phyloP scores from a whole-genome alignment of 371 early-diverging fungal species.

The Sporodiniella umbellata region DNA sequence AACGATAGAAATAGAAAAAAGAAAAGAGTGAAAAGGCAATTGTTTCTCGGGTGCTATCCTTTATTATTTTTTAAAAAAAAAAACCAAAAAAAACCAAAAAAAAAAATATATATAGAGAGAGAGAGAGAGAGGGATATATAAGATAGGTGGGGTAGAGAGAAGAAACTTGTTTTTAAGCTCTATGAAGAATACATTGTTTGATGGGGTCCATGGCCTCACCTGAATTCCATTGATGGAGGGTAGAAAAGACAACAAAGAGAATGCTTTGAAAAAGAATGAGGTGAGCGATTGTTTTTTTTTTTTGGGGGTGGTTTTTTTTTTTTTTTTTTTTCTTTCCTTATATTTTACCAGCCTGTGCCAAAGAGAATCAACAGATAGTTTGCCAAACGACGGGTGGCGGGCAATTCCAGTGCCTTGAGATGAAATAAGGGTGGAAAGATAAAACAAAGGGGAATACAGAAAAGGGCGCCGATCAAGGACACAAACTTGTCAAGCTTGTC shows the following conservation, averaged over 20 bases:
- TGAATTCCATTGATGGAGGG: conserved; percentile 42
- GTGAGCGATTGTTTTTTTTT: neutral
- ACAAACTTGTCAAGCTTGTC: conserved; percentile 83
- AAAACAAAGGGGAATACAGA: conserved; percentile 69
- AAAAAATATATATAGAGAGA: neutral
- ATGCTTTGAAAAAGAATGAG: conserved; percentile 24
- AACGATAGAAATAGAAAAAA: neutral
- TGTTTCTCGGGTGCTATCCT: neutral
- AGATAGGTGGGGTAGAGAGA: neutral
- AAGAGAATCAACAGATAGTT: conserved; percentile 63
- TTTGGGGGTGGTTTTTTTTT: neutral
- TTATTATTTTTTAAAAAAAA: neutral
- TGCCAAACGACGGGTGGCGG: conserved; percentile 29
- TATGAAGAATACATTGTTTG: conserved; percentile 37
- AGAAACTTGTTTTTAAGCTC: conserved; percentile 23
- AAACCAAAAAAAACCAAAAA: neutral
- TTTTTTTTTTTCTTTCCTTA: too few species aligned
- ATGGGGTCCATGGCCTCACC: conserved; percentile 40
- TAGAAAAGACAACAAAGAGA: conserved; percentile 28
- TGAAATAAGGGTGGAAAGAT: conserved; percentile 86
- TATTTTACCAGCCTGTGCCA: conserved; percentile 64
- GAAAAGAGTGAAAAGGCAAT: neutral
- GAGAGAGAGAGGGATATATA: neutral
- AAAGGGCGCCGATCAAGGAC: conserved; percentile 66
- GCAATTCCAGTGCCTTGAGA: conserved; percentile 54